Percentiles rank a stretch among this genome's conserved stretches.
Evolutionary conservation across 495 filamentous ascomycete species (phyloP).

Genomic region (Peziza echinospora): DNA sequence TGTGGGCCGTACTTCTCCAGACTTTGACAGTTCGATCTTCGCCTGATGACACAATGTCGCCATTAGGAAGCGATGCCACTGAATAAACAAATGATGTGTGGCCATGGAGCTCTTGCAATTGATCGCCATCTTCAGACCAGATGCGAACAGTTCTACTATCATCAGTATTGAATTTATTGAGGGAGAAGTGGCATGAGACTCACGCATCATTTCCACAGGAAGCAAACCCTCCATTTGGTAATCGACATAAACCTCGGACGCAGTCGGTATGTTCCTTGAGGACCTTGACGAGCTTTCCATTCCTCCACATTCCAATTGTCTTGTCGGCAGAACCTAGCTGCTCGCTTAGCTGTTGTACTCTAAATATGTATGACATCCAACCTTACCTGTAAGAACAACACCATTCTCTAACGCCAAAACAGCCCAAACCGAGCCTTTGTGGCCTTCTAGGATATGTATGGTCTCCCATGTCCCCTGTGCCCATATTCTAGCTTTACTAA

Average conservation of each 20-base stretch:
- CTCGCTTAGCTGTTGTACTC: too few species aligned
- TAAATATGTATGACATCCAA: not conserved
- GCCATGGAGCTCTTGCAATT: constrained; percentile 53
- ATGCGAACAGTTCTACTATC: constrained; percentile 36
- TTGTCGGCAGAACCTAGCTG: constrained; percentile 56
- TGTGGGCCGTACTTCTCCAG: constrained; percentile 41
- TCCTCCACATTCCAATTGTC: constrained; percentile 60
- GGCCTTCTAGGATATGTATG: constrained; percentile 46
- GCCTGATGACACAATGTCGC: constrained; percentile 73
- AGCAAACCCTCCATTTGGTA: constrained; percentile 35
- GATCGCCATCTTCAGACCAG: constrained; percentile 54
- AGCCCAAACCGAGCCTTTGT: constrained; percentile 70
- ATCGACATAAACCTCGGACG: constrained; percentile 63
- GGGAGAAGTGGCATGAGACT: constrained; percentile 5
- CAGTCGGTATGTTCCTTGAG: constrained; percentile 57
- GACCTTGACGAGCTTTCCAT: constrained; percentile 40
- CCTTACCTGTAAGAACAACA: constrained; percentile 55
- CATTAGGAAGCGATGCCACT: constrained; percentile 50
- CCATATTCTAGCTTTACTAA: constrained; percentile 19
- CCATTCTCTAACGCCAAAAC: constrained; percentile 63
- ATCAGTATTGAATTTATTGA: too few species aligned
- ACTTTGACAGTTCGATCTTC: constrained; percentile 83
- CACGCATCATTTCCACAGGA: constrained; percentile 20
- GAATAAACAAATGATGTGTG: constrained; percentile 96
- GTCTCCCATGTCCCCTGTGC: constrained; percentile 38